Percentiles rank a stretch among this genome's conserved stretches.
phyloP scores from a whole-genome alignment of 1,139 yeast species.

The Kazachstania sp. region DNA sequence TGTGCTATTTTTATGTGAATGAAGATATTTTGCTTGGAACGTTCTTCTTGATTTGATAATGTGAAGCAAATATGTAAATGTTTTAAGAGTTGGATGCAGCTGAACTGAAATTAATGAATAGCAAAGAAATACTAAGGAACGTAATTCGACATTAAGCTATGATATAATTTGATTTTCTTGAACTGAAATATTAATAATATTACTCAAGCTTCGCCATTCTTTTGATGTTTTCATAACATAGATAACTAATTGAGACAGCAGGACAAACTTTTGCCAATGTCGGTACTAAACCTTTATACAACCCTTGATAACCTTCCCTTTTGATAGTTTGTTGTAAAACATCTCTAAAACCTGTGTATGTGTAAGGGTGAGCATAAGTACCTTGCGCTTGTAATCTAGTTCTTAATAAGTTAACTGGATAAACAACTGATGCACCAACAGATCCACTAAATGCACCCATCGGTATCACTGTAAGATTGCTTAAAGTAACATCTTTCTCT shows the following conservation, averaged over 20 bases:
- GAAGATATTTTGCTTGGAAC: no score
- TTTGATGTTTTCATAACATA: slow-evolving; percentile 89
- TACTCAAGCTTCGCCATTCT: slow-evolving; percentile 46
- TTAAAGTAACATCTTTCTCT: slow-evolving; percentile 60
- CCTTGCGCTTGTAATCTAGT: slow-evolving; percentile 97
- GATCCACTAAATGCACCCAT: slow-evolving; percentile 94
- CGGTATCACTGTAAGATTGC: slow-evolving; percentile 71
- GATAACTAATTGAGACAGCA: slow-evolving; percentile 88
- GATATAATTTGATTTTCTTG: no score
- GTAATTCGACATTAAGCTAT: no score
- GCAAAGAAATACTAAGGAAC: no score
- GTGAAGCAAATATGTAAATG: no score
- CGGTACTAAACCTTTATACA: slow-evolving; percentile 88
- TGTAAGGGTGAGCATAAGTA: slow-evolving; percentile 88
- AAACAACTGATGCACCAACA: slow-evolving; percentile 91
- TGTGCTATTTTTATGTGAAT: no score
- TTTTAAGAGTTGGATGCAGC: no score
- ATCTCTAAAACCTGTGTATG: slow-evolving; percentile 74
- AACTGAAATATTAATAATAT: not conserved
- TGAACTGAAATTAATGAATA: no score
- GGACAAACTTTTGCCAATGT: slow-evolving; percentile 95
- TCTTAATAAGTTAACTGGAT: slow-evolving; percentile 81
- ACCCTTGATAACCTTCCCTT: slow-evolving; percentile 83
- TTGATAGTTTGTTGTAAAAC: slow-evolving; percentile 66
- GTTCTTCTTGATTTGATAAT: no score